Conservation (phyloP, 2,329 filamentous ascomycete species). For the Diplodia corticola region DNA sequence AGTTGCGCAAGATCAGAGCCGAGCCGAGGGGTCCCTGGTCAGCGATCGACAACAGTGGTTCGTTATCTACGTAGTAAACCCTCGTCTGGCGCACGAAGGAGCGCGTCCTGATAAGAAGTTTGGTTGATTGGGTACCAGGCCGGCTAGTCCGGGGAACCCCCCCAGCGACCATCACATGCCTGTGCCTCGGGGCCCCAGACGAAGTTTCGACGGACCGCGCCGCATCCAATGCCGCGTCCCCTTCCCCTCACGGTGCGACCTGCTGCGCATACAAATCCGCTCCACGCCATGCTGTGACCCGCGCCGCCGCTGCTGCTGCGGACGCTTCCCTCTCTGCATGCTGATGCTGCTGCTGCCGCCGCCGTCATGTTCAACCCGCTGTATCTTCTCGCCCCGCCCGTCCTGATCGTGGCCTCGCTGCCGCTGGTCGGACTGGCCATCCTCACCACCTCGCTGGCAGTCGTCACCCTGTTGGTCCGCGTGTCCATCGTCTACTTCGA, state of each 20-base stretch:
- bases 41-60: not conserved
- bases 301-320: constrained; percentile 1
- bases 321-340: not conserved
- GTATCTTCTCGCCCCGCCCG: constrained; percentile 37
- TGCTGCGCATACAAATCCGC: not conserved
- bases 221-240: constrained; percentile 3
- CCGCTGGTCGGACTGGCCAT: constrained; percentile 42
- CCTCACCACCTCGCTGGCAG: constrained; percentile 42
- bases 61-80: not conserved
- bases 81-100: not conserved
- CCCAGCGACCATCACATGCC: constrained; percentile 13
- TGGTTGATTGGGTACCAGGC: not conserved
- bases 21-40: not conserved
- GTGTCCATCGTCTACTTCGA: constrained; percentile 46
- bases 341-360: not conserved
- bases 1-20: not conserved
- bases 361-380: constrained; percentile 26
- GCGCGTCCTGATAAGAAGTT: not conserved
- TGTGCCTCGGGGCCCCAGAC: not conserved
- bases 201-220: constrained; percentile 3
- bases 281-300: constrained; percentile 9
- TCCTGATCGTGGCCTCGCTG: constrained; percentile 41
- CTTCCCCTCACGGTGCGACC: constrained; percentile 15
- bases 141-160: not conserved
- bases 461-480: constrained; percentile 42